These are phyloP conservation scores for Aschersonia sp. DNA, from an alignment of 2,329 filamentous ascomycete genomes.

Conservation along the genomic window DNA sequence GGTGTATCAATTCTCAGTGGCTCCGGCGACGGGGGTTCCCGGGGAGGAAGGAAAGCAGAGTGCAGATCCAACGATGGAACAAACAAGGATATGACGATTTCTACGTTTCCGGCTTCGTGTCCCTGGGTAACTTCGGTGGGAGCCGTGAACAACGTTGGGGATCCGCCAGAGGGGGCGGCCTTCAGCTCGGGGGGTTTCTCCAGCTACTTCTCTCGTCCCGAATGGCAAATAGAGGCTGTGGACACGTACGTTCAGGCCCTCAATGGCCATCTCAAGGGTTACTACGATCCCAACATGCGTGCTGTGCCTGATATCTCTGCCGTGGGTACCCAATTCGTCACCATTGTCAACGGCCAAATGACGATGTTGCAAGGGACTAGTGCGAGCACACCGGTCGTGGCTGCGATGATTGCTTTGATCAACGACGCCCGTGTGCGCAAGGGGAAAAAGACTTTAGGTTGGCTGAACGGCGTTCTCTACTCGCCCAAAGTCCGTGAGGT, in stretches of 20 bases:
- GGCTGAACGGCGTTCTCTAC: slow-evolving; percentile 36
- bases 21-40: slow-evolving; percentile 35
- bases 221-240: slow-evolving; percentile 29
- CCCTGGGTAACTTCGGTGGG: slow-evolving; percentile 56
- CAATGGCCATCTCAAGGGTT: slow-evolving; percentile 24
- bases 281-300: slow-evolving; percentile 30
- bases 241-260: slow-evolving; percentile 24
- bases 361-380: slow-evolving; percentile 26
- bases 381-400: slow-evolving; percentile 39
- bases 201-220: slow-evolving; percentile 29
- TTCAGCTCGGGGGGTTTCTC: slow-evolving; percentile 39
- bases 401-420: slow-evolving; percentile 36
- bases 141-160: slow-evolving; percentile 28
- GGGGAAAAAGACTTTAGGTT: slow-evolving; percentile 35
- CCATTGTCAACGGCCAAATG: slow-evolving; percentile 15
- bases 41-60: slow-evolving; percentile 27
- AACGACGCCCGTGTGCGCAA: slow-evolving; percentile 36
- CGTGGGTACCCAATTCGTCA: slow-evolving; percentile 42
- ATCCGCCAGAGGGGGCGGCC: slow-evolving; percentile 24
- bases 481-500: slow-evolving; percentile 17
- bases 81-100: slow-evolving; percentile 38
- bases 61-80: slow-evolving; percentile 46
- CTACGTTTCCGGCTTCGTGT: slow-evolving; percentile 51
- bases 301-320: slow-evolving; percentile 37
- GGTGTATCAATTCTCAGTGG: slow-evolving; percentile 35